Evolutionary conservation across 352 stramenopile genomes (phyloP), one percentile per base, ranked within the genome.

Genomic region (Phytopythium sindhum): DNA sequence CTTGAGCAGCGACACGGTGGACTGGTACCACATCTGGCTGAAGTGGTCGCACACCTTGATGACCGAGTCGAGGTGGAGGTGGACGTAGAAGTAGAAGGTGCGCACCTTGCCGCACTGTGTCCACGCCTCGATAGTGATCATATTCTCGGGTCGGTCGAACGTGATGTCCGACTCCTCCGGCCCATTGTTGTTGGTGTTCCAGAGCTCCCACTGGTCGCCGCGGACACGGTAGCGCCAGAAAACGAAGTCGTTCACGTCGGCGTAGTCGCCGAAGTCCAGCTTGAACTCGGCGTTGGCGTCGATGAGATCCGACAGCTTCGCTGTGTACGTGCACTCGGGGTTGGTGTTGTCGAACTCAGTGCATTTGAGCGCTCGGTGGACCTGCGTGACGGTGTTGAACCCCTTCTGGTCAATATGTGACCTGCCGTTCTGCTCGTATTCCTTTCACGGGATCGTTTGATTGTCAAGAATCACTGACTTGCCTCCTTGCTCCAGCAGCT

Each of bases 1-100:
- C 81, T 75, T 69, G 4, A 77, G 63, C 26, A 67, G 70, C 35
- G 71, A 75, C 17, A 75, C 64, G 0, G 64, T 69, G 21, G 64
- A 73, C 67, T 90, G 77, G 61, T 90, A 90, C 79, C 79, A 90
- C 81, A 90, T 90, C 23, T 74, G 62, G 42, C 66, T 62, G 60
- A 89, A 89, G 23, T 77, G 66, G 19, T 87, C 68, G 57, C 78
- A 86, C 14, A 90, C 70, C 7, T 63, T 57, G 56, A 86, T 64
- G 44, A 65, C 67, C 51, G 70, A 83, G 64, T 80, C 71, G 37
- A 78, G 63, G 51, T 89, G 80, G 39, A 89, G 61, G 59, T 77
- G 66, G 6, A 89, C 67, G 60, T 77, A 73, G 63, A 88, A 90
- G 54, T 72, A 68, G 57, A 82, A 84, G 19, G 64, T 68, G 21